Evolutionary conservation across 495 filamentous ascomycete genomes (phyloP).

Genomic region (Neurospora sp.): DNA sequence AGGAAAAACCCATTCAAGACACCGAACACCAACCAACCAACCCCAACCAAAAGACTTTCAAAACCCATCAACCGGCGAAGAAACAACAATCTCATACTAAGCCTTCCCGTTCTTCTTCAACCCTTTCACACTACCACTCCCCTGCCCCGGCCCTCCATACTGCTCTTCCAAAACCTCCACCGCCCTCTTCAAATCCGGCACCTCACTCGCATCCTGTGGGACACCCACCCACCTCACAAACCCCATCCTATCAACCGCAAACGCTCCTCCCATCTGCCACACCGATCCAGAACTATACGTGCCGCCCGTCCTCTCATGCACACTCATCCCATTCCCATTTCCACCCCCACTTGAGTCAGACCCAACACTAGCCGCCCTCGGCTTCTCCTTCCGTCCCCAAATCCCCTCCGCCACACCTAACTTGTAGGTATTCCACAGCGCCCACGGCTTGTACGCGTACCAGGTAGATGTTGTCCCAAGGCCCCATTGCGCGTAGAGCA

Average conservation of each 20-base stretch:
- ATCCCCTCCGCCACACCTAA: constrained; percentile 44
- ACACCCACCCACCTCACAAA: constrained; percentile 36
- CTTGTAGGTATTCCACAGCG: constrained; percentile 35
- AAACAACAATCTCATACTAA: constrained; percentile 9
- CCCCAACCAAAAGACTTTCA: not conserved
- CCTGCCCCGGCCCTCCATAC: constrained; percentile 2
- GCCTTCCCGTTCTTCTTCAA: not conserved
- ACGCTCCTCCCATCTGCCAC: constrained; percentile 50
- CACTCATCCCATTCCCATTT: not conserved
- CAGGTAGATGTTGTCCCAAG: constrained; percentile 40
- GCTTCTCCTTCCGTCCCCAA: constrained; percentile 32
- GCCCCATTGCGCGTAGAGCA: constrained; percentile 44
- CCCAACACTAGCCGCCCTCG: constrained; percentile 31
- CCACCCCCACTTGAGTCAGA: not conserved
- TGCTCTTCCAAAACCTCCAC: constrained; percentile 21
- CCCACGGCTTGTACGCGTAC: constrained; percentile 37
- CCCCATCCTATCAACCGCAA: constrained; percentile 41
- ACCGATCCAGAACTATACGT: constrained; percentile 14
- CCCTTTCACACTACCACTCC: constrained; percentile 29
- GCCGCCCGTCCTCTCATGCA: not conserved
- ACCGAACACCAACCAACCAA: not conserved
- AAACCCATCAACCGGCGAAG: not conserved
- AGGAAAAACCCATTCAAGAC: not conserved
- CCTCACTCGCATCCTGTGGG: constrained; percentile 33
- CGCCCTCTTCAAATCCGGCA: constrained; percentile 39